phyloP scores from a whole-genome alignment of 257 asterid genomes.

The Nicotiana otophora region DNA sequence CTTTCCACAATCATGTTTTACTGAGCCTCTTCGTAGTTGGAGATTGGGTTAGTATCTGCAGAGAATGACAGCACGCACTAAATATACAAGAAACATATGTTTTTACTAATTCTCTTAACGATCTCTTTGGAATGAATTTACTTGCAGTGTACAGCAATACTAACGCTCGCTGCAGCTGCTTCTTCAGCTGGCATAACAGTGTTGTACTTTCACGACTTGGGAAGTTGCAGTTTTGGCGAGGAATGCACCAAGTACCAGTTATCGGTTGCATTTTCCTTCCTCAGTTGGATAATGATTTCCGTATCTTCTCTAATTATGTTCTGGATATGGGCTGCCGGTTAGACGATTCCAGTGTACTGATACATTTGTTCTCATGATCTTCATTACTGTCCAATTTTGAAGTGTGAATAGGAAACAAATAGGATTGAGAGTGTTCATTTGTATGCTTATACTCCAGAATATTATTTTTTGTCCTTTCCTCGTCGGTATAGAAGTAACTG shows the following conservation, averaged over 20 bases:
- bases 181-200: constrained; percentile 50
- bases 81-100: neutral
- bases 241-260: constrained; percentile 47
- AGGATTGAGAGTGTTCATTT: neutral
- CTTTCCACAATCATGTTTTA: constrained; percentile 31
- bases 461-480: neutral
- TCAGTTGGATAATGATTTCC: constrained; percentile 41
- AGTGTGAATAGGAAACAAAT: constrained; percentile 10
- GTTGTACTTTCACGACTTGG: constrained; percentile 38
- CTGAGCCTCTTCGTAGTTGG: constrained; percentile 47
- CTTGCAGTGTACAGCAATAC: constrained; percentile 41
- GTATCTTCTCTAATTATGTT: constrained; percentile 42
- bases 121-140: neutral
- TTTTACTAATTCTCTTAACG: neutral
- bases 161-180: constrained; percentile 52
- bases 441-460: neutral
- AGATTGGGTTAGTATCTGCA: constrained; percentile 47
- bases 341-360: neutral
- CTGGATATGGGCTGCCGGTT: constrained; percentile 51
- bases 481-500: neutral
- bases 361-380: neutral
- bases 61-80: neutral
- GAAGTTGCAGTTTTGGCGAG: constrained; percentile 35
- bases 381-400: constrained; percentile 6
- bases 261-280: constrained; percentile 43